Evolutionary conservation across 1,139 yeast species (phyloP).

Genomic region (Yamadazyma dushanensis): DNA sequence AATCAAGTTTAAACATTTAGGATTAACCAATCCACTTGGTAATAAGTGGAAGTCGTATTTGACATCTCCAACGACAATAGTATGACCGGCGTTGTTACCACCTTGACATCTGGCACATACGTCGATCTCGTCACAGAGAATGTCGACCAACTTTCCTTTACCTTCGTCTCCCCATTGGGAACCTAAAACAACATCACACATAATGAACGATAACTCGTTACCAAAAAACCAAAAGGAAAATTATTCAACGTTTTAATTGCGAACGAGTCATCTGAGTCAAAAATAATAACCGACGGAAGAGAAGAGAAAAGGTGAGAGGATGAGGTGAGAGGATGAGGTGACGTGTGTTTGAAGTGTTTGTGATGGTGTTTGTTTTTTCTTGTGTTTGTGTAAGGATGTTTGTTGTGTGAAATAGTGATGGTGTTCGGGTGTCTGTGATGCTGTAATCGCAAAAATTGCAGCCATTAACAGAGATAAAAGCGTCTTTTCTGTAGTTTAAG

Average conservation of each 20-base stretch:
- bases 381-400: no score
- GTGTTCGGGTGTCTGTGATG: no score
- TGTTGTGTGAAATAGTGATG: no score
- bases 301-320: no score
- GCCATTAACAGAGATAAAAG: no score
- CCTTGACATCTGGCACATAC: constrained; percentile 99
- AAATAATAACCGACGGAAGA: no score
- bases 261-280: constrained; percentile 5
- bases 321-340: no score
- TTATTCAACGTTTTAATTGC: neutral
- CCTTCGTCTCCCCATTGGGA: constrained; percentile 99
- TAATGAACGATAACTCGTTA: constrained; percentile 19
- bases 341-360: no score
- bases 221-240: constrained; percentile 5
- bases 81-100: constrained; percentile 99
- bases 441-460: no score
- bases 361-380: no score
- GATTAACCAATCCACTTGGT: constrained; percentile 95
- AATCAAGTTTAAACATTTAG: constrained; percentile 81
- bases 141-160: constrained; percentile 94
- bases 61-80: constrained; percentile 84
- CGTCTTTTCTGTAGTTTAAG: no score
- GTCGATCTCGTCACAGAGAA: constrained; percentile 89
- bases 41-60: constrained; percentile 98
- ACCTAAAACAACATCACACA: constrained; percentile 94